Percentiles rank a stretch among this genome's conserved stretches.
phyloP scores from a whole-genome alignment of 2,329 filamentous ascomycete genomes.

The Colletotrichum tanaceti region DNA sequence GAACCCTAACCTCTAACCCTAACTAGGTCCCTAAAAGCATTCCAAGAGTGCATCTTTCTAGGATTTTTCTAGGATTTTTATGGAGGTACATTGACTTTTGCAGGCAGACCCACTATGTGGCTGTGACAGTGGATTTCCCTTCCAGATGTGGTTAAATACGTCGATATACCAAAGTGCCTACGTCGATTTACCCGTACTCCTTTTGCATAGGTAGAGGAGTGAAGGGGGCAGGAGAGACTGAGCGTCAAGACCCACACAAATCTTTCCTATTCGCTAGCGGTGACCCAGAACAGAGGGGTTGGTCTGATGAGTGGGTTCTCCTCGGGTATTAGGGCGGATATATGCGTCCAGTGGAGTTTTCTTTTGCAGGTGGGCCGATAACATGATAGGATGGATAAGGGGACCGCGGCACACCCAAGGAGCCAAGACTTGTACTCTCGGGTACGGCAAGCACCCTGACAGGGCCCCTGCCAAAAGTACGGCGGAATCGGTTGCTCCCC shows the following conservation, averaged over 20 bases:
- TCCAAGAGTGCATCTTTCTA: too few relatives aligned
- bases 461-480: constrained; percentile 6
- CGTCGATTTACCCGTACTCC: too few relatives aligned
- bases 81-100: too few relatives aligned
- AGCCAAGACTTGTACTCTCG: constrained; percentile 27
- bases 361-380: constrained; percentile 21
- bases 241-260: neutral
- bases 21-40: too few relatives aligned
- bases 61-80: too few relatives aligned
- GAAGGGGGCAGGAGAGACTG: neutral
- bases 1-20: too few relatives aligned
- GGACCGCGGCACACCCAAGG: constrained; percentile 16
- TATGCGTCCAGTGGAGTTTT: constrained; percentile 17
- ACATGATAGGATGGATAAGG: constrained; percentile 36
- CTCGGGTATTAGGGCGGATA: constrained; percentile 38
- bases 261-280: constrained; percentile 1
- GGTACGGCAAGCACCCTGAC: constrained; percentile 13
- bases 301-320: constrained; percentile 27
- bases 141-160: too few relatives aligned
- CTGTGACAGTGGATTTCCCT: too few relatives aligned
- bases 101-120: too few relatives aligned
- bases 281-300: constrained; percentile 14
- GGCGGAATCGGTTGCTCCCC: neutral
- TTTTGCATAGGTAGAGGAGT: too few relatives aligned
- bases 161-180: too few relatives aligned